Conservation (phyloP, 805 yeast species). For the Wickerhamomyces hampshirensis region DNA sequence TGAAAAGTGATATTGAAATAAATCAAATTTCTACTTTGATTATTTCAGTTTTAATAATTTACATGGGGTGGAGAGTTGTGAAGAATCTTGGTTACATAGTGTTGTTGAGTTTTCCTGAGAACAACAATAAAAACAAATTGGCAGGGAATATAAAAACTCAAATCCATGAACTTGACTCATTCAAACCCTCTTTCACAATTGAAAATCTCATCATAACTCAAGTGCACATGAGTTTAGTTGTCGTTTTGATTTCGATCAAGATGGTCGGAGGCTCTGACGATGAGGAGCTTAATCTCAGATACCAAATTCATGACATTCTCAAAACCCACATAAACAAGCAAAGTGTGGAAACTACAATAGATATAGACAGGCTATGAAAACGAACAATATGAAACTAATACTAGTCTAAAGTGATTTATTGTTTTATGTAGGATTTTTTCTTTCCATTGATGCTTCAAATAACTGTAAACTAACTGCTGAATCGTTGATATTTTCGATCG, state of each 20-base stretch:
- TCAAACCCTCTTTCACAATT: conserved; percentile 44
- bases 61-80: conserved; percentile 49
- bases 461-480: conserved; percentile 47
- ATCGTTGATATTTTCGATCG: conserved; percentile 44
- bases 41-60: conserved; percentile 40
- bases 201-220: conserved; percentile 49
- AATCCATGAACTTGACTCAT: conserved; percentile 46
- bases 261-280: conserved; percentile 72
- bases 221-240: conserved; percentile 55
- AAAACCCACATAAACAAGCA: conserved; percentile 26
- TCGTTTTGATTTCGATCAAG: conserved; percentile 48
- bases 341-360: conserved; percentile 39
- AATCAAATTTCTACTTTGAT: conserved; percentile 42
- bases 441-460: conserved; percentile 48
- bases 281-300: conserved; percentile 55
- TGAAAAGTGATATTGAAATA: conserved; percentile 26
- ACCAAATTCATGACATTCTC: conserved; percentile 40
- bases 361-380: conserved; percentile 30
- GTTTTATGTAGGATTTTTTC: conserved; percentile 34
- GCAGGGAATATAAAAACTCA: conserved; percentile 37
- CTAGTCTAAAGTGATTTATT: not conserved
- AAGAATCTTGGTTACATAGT: conserved; percentile 47
- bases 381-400: not conserved
- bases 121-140: conserved; percentile 34
- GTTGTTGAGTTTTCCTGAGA: conserved; percentile 47